Base-by-base conservation (phyloP, 1,284 basidiomycete species). In the Ceratobasidium papillatum region DNA sequence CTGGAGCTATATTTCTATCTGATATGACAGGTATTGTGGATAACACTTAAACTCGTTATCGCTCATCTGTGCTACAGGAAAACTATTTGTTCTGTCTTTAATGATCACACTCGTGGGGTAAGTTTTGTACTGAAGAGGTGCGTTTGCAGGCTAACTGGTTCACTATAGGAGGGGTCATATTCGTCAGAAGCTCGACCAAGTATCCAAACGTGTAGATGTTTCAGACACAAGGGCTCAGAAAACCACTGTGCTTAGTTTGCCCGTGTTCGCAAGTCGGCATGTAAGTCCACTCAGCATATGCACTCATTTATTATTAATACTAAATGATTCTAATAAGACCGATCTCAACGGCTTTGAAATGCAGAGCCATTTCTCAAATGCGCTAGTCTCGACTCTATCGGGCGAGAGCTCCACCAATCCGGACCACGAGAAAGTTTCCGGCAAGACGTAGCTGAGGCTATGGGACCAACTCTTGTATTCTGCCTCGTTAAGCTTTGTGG, bases 71-170 rank as follows among this genome's bases (percentile, higher is more conserved):
- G 32, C 19, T 30, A 1, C 49, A 68, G 65, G 65, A 22, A 68
- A 68, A 54, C 19, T 68, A 9, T 68, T 68, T n/a, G 32, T 38
- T 41, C 47, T 68, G 11, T 68, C 65, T 36, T 34, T 68, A 8
- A 68, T 68, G 65, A 54, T 54, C 32, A 68, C 56, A 8, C 32
- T 59, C 19, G 30, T 59, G 9, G 56, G 56, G 56, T 59, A 59
- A 34, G 56, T 19, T 36, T 8, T 3, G 7, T 59, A 14, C 30
- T 49, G 19, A 8, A n/a, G 11, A 49, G n/a, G 14, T 17, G 19
- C 47, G 3, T 19, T 9, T 22, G 41, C 47, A 14, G 4, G 19
- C 4, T 22, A 17, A 4, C 19, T n/a, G 19, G 4, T 22, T 17
- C 19, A 12, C 19, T 22, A 19, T 49, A 49, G 47, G 19, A 49